Evolutionary conservation across 208 protist genomes (phyloP), one percentile per base, ranked within the genome.

Genomic region (Leishmania aethiopica): DNA sequence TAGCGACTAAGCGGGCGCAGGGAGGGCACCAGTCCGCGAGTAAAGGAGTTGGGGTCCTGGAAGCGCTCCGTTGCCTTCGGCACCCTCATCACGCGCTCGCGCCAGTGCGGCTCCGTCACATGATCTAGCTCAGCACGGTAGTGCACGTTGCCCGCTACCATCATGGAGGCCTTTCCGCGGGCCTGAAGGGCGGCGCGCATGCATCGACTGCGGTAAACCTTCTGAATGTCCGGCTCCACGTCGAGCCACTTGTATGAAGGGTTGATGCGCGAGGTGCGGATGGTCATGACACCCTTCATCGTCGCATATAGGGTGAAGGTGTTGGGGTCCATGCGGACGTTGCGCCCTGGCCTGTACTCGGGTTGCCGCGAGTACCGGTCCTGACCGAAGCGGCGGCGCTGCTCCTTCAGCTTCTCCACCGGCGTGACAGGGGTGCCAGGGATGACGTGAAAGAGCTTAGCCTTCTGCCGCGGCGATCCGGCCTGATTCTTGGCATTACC

Each of bases 171-270:
- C 87, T 81, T 79, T 13, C 88, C 91, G 19, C 90, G 89, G 40
- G 40, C 75, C 77, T 37, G 35, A 64, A 96, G 84, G 8, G 89
- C 90, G 6, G 73, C 59, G 53, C 92, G 92, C 91, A 97, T 92
- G 66, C 88, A 75, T 25, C 78, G 81, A 42, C 85, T 89, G 73
- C 92, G 90, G 75, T 83, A 84, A n/a, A 95, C 88, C 82, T 96
- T 96, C 70, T 96, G 91, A 79, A 97, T 95, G 77, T 97, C 94
- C 7, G 92, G 91, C 83, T 97, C 92, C 55, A 97, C 90, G 40
- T 96, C 92, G 17, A 97, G 62, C 93, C 94, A 97, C 84, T 93
- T 93, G 88, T 94, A 96, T 1, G 73, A 79, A 7, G 90, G 88
- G 83, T 96, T 82, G 55, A 96, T 94, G 80, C 88, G 88, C 37